Evolutionary conservation across 2,329 filamentous ascomycete genomes (phyloP).

Genomic region (Aaosphaeria arxii): DNA sequence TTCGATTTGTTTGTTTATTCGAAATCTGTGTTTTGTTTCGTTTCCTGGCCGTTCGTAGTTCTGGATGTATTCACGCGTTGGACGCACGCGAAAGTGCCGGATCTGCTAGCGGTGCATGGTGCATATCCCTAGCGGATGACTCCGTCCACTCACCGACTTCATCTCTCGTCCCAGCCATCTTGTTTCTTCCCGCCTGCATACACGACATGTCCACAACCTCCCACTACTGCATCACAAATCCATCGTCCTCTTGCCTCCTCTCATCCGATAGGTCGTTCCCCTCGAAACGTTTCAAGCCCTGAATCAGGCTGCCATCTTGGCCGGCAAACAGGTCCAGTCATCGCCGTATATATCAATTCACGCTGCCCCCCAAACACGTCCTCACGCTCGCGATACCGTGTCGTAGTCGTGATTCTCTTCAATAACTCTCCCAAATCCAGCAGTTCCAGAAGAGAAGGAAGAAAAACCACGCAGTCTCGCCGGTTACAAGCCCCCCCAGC

Average conservation of each 20-base stretch:
- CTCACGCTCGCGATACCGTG: constrained; percentile 30
- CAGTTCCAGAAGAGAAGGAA: constrained; percentile 17
- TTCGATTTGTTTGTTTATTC: too few relatives aligned
- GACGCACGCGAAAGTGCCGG: too few relatives aligned
- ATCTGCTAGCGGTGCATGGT: too few relatives aligned
- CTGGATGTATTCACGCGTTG: too few relatives aligned
- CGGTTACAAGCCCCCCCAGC: background rate
- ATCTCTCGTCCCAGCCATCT: constrained; percentile 23
- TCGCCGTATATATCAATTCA: constrained; percentile 32
- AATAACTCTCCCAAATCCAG: constrained; percentile 28
- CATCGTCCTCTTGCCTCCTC: constrained; percentile 9
- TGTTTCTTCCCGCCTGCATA: constrained; percentile 5
- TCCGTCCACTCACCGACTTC: constrained; percentile 10
- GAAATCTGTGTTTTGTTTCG: too few relatives aligned
- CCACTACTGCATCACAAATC: constrained; percentile 31
- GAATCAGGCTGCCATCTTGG: constrained; percentile 22
- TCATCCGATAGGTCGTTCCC: constrained; percentile 19
- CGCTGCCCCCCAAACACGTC: constrained; percentile 26
- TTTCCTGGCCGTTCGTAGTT: too few relatives aligned
- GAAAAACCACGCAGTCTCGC: constrained; percentile 4
- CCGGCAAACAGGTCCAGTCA: constrained; percentile 28
- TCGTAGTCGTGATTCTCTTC: constrained; percentile 40
- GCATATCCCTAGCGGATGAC: too few relatives aligned
- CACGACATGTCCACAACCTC: background rate
- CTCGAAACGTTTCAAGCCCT: constrained; percentile 32